These are phyloP conservation scores for Triangularia verruculosa DNA, from an alignment of 2,329 filamentous ascomycete species.

Conservation along the genomic window DNA sequence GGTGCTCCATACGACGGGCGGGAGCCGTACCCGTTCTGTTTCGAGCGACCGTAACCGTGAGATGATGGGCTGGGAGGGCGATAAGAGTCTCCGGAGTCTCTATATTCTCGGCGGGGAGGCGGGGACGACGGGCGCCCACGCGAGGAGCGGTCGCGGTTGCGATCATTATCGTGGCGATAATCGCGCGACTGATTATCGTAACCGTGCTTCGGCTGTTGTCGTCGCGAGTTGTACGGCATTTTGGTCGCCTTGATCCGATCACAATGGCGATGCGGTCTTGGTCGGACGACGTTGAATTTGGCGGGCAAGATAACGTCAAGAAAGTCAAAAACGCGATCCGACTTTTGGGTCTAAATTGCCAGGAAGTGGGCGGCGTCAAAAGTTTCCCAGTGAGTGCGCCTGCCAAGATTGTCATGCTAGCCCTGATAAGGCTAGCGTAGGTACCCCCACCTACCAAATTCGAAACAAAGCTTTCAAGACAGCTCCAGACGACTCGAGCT, in stretches of 20 bases:
- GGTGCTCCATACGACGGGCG: constrained; percentile 7
- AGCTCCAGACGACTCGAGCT: not conserved
- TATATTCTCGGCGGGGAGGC: constrained; percentile 16
- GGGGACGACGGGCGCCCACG: not conserved
- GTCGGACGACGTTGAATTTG: not conserved
- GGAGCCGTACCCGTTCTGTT: not conserved
- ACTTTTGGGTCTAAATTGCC: not conserved
- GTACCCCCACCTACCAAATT: not conserved
- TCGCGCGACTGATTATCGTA: constrained; percentile 17
- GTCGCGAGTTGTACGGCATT: constrained; percentile 21
- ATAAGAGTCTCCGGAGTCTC: constrained; percentile 14
- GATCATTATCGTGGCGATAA: constrained; percentile 13
- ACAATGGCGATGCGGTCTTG: not conserved
- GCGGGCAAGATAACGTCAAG: not conserved
- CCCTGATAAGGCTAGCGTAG: not conserved
- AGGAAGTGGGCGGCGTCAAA: not conserved
- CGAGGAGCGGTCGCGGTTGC: constrained; percentile 8
- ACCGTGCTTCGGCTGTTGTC: constrained; percentile 12
- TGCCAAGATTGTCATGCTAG: not conserved
- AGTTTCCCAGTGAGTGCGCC: not conserved
- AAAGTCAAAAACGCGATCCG: not conserved
- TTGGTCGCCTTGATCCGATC: not conserved
- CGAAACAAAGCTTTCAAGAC: not conserved
- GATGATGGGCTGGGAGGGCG: constrained; percentile 9
- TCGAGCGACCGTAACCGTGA: not conserved